phyloP scores from a whole-genome alignment of 331 rosid genomes.

The Cydonia oblonga region DNA sequence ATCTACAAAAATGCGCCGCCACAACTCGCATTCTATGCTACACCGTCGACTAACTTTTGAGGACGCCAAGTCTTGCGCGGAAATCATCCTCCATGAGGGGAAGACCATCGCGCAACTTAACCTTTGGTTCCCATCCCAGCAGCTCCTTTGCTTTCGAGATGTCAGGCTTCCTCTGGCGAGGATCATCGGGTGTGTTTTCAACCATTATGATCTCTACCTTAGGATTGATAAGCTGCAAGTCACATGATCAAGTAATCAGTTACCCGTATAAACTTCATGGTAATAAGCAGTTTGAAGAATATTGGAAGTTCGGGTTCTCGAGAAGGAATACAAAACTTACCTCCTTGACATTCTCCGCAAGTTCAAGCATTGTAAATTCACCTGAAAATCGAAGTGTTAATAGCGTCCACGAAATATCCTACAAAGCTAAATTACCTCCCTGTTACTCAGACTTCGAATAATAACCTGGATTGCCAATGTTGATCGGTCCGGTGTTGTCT shows the following conservation, averaged over 20 bases:
- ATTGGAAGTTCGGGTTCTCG: neutral
- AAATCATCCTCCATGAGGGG: slow-evolving; percentile 51
- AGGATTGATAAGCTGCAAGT: slow-evolving; percentile 37
- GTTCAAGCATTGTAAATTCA: slow-evolving; percentile 45
- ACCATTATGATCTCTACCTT: slow-evolving; percentile 32
- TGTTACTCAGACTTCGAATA: neutral
- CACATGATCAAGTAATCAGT: neutral
- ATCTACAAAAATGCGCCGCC: slow-evolving; percentile 2
- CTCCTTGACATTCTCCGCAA: slow-evolving; percentile 44
- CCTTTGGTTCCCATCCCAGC: slow-evolving; percentile 47
- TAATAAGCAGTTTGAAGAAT: too few relatives aligned
- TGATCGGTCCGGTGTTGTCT: slow-evolving; percentile 40
- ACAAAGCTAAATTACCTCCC: neutral
- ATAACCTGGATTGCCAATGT: slow-evolving; percentile 41
- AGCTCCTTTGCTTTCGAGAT: slow-evolving; percentile 36
- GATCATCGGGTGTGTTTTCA: slow-evolving; percentile 44
- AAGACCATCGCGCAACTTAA: slow-evolving; percentile 34
- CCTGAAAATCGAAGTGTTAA: slow-evolving; percentile 11
- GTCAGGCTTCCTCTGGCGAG: slow-evolving; percentile 45
- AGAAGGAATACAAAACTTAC: neutral
- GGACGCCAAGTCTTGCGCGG: slow-evolving; percentile 31
- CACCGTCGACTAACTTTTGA: neutral
- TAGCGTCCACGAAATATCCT: neutral
- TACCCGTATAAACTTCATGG: neutral
- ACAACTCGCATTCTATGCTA: slow-evolving; percentile 1